Base-by-base conservation (phyloP, 2,329 filamentous ascomycete species). In the Stagonosporopsis chrysanthemi region DNA sequence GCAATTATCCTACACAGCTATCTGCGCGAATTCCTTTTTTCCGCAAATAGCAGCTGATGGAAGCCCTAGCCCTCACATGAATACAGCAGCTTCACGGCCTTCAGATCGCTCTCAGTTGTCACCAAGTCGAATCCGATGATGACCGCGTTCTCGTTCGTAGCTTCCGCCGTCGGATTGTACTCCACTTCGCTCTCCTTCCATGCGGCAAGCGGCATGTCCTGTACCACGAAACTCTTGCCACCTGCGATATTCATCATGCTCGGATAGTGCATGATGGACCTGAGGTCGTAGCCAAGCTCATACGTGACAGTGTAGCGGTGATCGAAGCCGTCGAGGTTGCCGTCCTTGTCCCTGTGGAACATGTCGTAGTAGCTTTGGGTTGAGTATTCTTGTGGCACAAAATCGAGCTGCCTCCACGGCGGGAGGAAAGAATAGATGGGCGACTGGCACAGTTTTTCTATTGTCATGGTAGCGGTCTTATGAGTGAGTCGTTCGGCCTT, bases 181-280 rank as follows among this genome's bases (percentile, higher is more conserved):
- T 17, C 19, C 12, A 23, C 22, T 9, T 12, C 9, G 3, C 24
- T 44, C 9, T 43, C 15, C n/a, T 50, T 46, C 40, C 35, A 42
- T 5, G 38, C 47, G 12, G 35, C 22, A 22, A 35, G 38, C 22
- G 38, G 38, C 29, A 35, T 28, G 26, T 56, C 9, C 26, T 35
- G 15, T 6, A 42, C 28, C n/a, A 1, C 15, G 2, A 12, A 29
- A 8, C 4, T 24, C n/a, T 33, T 28, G 19, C 24, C 17, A 17
- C n/a, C 26, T 6, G 43, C 36, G 14, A 41, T 35, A 17, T 42
- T 43, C 28, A 26, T 29, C 3, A 26, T 15, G 28, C 49, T 54
- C 9, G 44, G 23, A 22, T 48, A 57, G 9, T 57, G 53, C 58
- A 58, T 55, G 42, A 61, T 58, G 15, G 54, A 55, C n/a, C 28